Percentiles rank a stretch among this genome's conserved stretches.
phyloP scores from a whole-genome alignment of 495 filamentous ascomycete species.

The Hyphodiscus hymeniophilus region DNA sequence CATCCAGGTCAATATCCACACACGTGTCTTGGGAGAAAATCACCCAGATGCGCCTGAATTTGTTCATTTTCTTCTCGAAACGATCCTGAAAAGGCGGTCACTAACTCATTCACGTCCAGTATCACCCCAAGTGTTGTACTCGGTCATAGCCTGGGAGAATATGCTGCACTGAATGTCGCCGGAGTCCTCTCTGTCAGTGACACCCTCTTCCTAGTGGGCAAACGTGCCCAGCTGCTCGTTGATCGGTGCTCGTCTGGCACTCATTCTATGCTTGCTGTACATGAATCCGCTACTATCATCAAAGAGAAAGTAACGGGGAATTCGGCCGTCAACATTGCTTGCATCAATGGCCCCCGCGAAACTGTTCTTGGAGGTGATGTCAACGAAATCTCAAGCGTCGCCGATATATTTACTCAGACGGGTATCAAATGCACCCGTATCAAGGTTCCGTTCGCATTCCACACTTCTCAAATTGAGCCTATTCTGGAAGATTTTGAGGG shows the following conservation, averaged over 20 bases:
- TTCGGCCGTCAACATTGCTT: conserved; percentile 39
- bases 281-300: conserved; percentile 33
- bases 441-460: conserved; percentile 72
- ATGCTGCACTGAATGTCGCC: conserved; percentile 74
- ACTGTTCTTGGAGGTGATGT: conserved; percentile 52
- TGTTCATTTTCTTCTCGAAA: too few species aligned
- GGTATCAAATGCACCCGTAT: conserved; percentile 62
- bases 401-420: conserved; percentile 46
- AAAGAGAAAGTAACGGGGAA: conserved; percentile 31
- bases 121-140: conserved; percentile 68
- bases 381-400: conserved; percentile 45
- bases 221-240: conserved; percentile 65
- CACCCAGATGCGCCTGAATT: too few species aligned
- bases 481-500: conserved; percentile 60
- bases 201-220: conserved; percentile 72
- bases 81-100: too few species aligned
- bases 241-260: conserved; percentile 37
- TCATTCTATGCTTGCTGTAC: conserved; percentile 60
- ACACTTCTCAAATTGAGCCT: conserved; percentile 71
- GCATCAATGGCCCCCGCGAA: conserved; percentile 52
- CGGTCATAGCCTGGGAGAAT: conserved; percentile 84
- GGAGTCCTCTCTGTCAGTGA: conserved; percentile 74
- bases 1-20: too few species aligned
- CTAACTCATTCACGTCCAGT: too few species aligned
- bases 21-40: too few species aligned